Evolutionary conservation across 164 flowering plant species (phyloP), one percentile per base, ranked within the genome.

Genomic region (Amborella trichopoda): DNA sequence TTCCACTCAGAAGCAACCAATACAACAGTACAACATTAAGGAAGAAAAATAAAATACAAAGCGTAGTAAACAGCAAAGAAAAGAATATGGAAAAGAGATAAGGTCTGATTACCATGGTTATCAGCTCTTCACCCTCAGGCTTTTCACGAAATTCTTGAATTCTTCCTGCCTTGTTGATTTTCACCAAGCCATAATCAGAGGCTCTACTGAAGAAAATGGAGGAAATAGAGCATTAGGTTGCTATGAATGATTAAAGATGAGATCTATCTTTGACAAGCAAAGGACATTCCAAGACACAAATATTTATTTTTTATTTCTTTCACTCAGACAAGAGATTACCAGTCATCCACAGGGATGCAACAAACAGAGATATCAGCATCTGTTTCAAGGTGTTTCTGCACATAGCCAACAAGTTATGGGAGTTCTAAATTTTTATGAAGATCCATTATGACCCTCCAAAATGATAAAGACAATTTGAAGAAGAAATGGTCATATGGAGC

Each of bases 141-240:
- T 91, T 91, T 59, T 91, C 96, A 39, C 67, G 40, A 67, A 91
- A 87, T 6, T 78, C 73, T 28, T 44, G 36, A 17, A 91, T 50
- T n/a, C 64, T 68, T 23, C 96, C 98, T 41, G 63, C 62, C 41
- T 66, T 56, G 47, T 86, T 83, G 26, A 81, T 74, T 65, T 83
- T 86, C 78, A 91, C 69, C 59, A 86, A 53, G 41, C 98, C 98
- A 69, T 51, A 86, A 49, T 88, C 94, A 10, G 93, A 80, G 24
- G 89, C 88, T 36, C 90, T 93, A 58, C 97, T 89, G 81, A 30
- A 45, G 26, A 46, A 37, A 37, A n/a, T 32, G 36, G n/a, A 10
- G n/a, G 36, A 32, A 32, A n/a, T 32, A 11, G 36, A 11, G n/a
- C 1, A 32, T n/a, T n/a, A n/a, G n/a, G n/a, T n/a, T n/a, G n/a